Evolutionary conservation across 257 asterid genomes (phyloP), one percentile per base, ranked within the genome.

Genomic region (Haberlea rhodopensis): DNA sequence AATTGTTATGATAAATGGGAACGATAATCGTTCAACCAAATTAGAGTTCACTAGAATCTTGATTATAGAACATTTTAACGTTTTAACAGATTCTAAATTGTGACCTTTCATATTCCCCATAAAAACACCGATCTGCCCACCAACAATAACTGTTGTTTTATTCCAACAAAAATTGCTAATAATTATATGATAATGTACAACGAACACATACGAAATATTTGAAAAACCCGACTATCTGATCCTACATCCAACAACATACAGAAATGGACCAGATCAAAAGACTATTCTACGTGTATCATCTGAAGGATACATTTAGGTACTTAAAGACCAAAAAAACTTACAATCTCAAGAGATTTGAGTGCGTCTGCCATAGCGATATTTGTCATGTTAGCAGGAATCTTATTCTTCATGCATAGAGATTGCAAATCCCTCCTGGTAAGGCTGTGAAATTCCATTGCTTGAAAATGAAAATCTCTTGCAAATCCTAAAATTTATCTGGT

Each of bases 351-450:
- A 68, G 87, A 66, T 21, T 63, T 62, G 70, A 90, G 90, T 24
- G 91, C 77, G 3, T 84, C 82, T 10, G 76, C 81, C 95, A 85
- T 85, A 55, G 91, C 85, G 24, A 79, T 75, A 62, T 84, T 87
- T 16, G 96, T 79, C 11, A 70, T 57, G 70, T 86, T 87, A 23
- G 95, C 95, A 0, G 89, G 84, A 69, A 87, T 84, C 64, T 82
- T 78, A 74, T 85, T 82, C 84, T 63, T 84, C 89, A 81, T 84
- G 87, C 92, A 87, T 18, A 88, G 83, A n/a, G 80, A 62, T 70
- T 88, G 96, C 76, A 88, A 80, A 49, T 88, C 83, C 79, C 82
- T 88, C 84, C 97, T 81, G 1, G 82, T 2, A 43, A 90, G 87
- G 21, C 46, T 65, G 57, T 83, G 69, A 79, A 82, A 81, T 59